Base-by-base conservation (phyloP, 805 yeast species). In the Candida ipomoeae region DNA sequence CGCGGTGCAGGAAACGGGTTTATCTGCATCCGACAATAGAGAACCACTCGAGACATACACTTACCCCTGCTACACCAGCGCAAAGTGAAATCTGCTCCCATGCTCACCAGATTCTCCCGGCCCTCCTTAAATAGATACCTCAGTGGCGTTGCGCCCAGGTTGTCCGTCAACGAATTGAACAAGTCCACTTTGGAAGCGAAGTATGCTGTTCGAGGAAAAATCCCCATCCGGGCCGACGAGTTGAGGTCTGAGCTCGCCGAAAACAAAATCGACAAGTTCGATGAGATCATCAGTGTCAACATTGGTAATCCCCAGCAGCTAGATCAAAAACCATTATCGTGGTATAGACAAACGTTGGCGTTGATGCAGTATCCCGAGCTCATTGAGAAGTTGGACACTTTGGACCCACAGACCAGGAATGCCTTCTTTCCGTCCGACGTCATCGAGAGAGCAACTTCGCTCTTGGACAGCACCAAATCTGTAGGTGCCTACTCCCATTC, bases 241-340 rank as follows among this genome's bases (percentile, higher is more conserved):
- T 71, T 94, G 51, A 77, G 84, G 51, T 70, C 68, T 8, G 78
- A 81, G 57, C 74, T 94, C 37, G 53, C 59, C 20, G 64, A 67
- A 10, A 65, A 71, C 39, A 84, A 87, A 23, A 75, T 73, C 17
- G 71, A 89, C 56, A 96, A 96, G 0, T 94, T 90, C 64, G 70
- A 79, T 40, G 73, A 79, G 53, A 87, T 94, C 60, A 86, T 95
- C 64, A 84, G 82, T 62, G 94, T 97, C 55, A 94, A 94, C 66
- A 94, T 94, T 55, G 99, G 99, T 31, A 94, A 94, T 66, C 99
- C 99, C 2, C 99, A 94, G 69, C 98, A 92, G 66, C 77, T 94
- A 64, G 92, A 89, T 59, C 99, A 94, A 68, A 79, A 84, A 62
- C 99, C 99, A 0, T 75, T 94, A 60, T 88, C 96, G n/a, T 94